Percentiles rank a stretch among this genome's conserved stretches.
Evolutionary conservation across 345 rosid species (phyloP).

Genomic region (Angophora floribunda): DNA sequence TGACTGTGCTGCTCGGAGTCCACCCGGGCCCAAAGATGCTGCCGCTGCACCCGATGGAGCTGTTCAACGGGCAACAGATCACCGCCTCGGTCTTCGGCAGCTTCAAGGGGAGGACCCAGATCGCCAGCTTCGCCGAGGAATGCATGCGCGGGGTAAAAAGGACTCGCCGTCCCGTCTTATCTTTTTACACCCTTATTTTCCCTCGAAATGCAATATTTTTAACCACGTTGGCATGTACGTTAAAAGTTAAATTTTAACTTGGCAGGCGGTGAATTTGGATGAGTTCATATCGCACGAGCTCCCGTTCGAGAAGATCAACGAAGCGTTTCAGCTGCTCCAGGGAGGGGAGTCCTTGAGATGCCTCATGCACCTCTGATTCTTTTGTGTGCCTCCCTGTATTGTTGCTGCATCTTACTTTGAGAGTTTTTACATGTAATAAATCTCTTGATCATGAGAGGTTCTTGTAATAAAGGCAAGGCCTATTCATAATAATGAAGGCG

Average conservation of each 20-base stretch:
- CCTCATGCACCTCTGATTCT: slow-evolving; percentile 10
- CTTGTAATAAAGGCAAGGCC: too few species aligned
- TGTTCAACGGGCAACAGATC: slow-evolving; percentile 16
- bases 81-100: slow-evolving; percentile 7
- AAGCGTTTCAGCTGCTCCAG: slow-evolving; percentile 13
- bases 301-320: slow-evolving; percentile 31
- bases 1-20: slow-evolving; percentile 2
- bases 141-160: slow-evolving; percentile 9
- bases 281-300: slow-evolving; percentile 22
- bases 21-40: slow-evolving; percentile 2
- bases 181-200: neutral
- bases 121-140: slow-evolving; percentile 3
- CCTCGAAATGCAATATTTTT: neutral
- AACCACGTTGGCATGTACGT: fast-evolving
- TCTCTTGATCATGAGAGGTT: too few species aligned
- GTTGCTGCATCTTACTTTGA: neutral
- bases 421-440: neutral
- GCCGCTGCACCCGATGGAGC: slow-evolving; percentile 32
- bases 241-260: neutral
- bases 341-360: slow-evolving; percentile 37
- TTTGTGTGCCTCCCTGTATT: neutral
- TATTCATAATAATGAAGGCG: too few species aligned
- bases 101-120: neutral
- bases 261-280: slow-evolving; percentile 18
- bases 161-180: fast-evolving